Evolutionary conservation across 1,139 yeast genomes (phyloP), one percentile per base, ranked within the genome.

Genomic region (Cylindricascospora bacillispora): DNA sequence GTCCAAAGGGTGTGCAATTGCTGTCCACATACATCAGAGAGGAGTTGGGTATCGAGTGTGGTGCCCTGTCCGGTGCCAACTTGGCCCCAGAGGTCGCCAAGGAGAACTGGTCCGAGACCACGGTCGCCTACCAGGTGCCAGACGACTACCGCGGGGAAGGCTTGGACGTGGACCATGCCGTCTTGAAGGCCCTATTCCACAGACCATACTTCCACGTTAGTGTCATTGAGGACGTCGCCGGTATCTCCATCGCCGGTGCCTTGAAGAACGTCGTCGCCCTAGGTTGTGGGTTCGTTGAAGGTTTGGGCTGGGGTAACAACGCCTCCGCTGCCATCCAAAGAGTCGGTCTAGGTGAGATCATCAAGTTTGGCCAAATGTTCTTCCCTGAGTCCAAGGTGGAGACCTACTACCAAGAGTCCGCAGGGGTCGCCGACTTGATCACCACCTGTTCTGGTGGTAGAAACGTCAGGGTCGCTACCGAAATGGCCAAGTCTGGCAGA

Each of bases 371-470:
- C 30, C 69, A 73, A 47, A 68, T 69, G 41, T 70, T 70, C 52
- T 74, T 76, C 67, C 79, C 89, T 21, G 70, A 69, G 35, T 75
- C 82, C 38, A 63, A 71, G 45, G 68, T 80, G 28, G 65, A 72
- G 39, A 85, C 97, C 23, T 83, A 83, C 59, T 80, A 93, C 38
- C 81, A 75, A 54, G 95, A 86, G 61, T 69, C 81, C 43, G 93
- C 95, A 14, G 97, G 97, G 60, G 95, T 86, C 25, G 97, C 97
- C 22, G 97, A 86, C 60, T 69, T 86, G 52, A 85, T 86, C 59
- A 86, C 97, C 34, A 83, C 97, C 19, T 86, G 97, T 60, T 74
- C 93, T 13, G 95, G 95, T 46, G 97, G 97, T 49, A 72, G 97
- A 63, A 86, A 86, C 61, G 92, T 80, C 49, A 73, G 77, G 56